Evolutionary conservation across 768 basidiomycete species (phyloP), one percentile per base, ranked within the genome.

Genomic region (Podaxis sp.): DNA sequence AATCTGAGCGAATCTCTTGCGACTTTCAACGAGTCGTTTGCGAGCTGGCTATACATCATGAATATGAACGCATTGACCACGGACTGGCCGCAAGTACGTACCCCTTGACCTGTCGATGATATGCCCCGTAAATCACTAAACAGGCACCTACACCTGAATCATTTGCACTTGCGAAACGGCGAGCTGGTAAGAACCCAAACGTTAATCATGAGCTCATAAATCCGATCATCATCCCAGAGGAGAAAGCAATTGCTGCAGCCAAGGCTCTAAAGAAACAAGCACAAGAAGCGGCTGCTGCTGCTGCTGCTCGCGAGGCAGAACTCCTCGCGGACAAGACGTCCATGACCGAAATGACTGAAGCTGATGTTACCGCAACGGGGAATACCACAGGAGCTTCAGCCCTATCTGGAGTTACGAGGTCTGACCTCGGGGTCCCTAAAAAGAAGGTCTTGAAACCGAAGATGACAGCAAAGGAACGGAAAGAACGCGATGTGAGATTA

Each of bases 31-130:
- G 95, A 98, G 74, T 86, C 87, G 13, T 96, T 98, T 70, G 91
- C 95, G 13, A 93, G 91, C 71, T 96, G 88, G 84, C 75, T 96
- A 11, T 96, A 95, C 72, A 86, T 89, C 24, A 88, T 96, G 86
- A 90, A 93, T 71, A 96, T 98, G 93, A 95, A 96, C 71, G 87
- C 93, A 2, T 82, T 96, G 61, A 95, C 94, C n/a, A 88, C 88
- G 0, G 95, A 97, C 71, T 97, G 94, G 94, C 87, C 85, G 0
- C 90, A 95, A 82, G 93, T 89, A 65, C 62, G 80, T 65, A 2
- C 68, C 17, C 30, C 37, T 36, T 36, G 26, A 44, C 5, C 52
- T 17, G 15, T 58, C 15, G 46, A 15, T 20, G 17, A 49, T 22
- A 60, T 46, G 13, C 4, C 5, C 13, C 24, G 13, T 62, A 33